Evolutionary conservation across 495 filamentous ascomycete genomes (phyloP), one percentile per base, ranked within the genome.

Genomic region (Penicillium verhagenii): DNA sequence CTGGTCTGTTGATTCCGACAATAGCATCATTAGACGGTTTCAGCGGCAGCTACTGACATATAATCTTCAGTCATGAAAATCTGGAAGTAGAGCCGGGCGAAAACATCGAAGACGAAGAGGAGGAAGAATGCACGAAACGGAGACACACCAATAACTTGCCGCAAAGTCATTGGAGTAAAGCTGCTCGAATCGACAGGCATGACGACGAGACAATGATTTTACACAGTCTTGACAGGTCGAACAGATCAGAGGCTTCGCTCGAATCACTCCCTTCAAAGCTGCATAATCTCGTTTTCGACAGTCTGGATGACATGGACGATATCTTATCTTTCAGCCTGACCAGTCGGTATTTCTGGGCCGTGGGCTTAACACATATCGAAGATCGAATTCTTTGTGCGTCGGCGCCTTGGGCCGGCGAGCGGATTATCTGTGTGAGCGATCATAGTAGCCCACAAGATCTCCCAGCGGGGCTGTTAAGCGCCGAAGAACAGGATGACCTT

Each of bases 341-440:
- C 14, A 58, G 50, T 49, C 46, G 47, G 11, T 61, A 61, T 46
- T 58, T 61, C 46, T 61, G 59, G 59, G 59, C 59, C 2, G 47
- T 62, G 8, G 59, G 59, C 1, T 38, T 62, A 2, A 18, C 21
- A 14, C 52, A 54, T 14, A 58, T 62, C 14, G 59, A 62, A 23
- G 52, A 58, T 4, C 52, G 52, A 6, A 58, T 58, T 14, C 29
- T 62, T 19, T 1, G 19, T 6, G 58, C 55, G 1, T 31, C 53
- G 16, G 59, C 59, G 3, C 54, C 54, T 3, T 61, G 59, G 59
- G 59, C 59, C 6, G 59, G 59, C 3, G 54, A 61, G 40, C 45
- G 31, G 13, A 58, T 61, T 4, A 48, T 61, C 14, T 61, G 59
- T 23, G 47, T 58, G 2, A 47, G 55, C 18, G 47, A 58, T 6